Base-by-base conservation (phyloP, 2,329 filamentous ascomycete genomes). In the Hymenoscyphus albidus region DNA sequence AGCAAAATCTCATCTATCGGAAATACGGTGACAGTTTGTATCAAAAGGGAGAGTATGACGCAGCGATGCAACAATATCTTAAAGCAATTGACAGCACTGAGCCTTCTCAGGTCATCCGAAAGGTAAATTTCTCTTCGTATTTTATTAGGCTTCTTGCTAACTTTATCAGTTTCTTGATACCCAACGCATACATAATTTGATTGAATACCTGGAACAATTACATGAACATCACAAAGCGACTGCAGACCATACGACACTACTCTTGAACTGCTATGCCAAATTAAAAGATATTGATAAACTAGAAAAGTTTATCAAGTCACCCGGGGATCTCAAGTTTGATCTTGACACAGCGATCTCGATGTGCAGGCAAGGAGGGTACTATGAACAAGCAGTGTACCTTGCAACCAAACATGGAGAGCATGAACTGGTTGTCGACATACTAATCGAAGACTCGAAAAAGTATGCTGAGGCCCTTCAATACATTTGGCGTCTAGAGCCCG, bases 31-130 rank as follows among this genome's bases (percentile, higher is more conserved):
- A 99, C 75, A 91, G 94, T 73, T 78, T 98, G 3, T 98, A 99
- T 73, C 92, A 96, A 69, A 97, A 96, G 73, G 92, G 91, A 4
- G 93, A 97, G 74, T 99, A 94, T 74, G 95, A 99, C 74, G 95
- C 91, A 6, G 93, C 96, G n/a, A 99, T 99, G 96, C 90, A 96
- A 72, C 95, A 98, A 76, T 99, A 99, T 74, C 87, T 99, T 67
- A 90, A 92, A 71, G 94, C 96, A 0, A 97, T 99, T 65, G 93
- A 97, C 74, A 95, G 92, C 65, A 98, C 94, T 0, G 94, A 98
- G 73, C 94, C 94, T 6, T 97, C 94, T 1, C 94, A 97, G 74
- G 92, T 98, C 58, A 97, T 98, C 73, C 86, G 94, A 71, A 97
- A 97, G 80, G 90, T 91, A 74, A 9, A 54, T 57, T 58, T 18